phyloP scores from a whole-genome alignment of 2,329 filamentous ascomycete genomes.

The Colletotrichum spaethianum region DNA sequence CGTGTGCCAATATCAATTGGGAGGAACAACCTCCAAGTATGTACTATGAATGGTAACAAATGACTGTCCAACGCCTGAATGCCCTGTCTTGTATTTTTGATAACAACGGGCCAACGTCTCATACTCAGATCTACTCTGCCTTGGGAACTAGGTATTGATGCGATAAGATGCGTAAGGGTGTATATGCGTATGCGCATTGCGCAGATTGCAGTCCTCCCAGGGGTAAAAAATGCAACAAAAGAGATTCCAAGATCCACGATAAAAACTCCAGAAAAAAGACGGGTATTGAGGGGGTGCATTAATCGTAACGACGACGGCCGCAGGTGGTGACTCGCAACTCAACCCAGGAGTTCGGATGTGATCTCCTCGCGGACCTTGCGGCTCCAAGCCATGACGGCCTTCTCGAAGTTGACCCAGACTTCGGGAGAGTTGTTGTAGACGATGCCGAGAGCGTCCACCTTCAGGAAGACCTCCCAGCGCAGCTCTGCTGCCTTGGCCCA shows the following conservation, averaged over 20 bases:
- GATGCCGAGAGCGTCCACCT: constrained; percentile 87
- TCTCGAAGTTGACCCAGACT: constrained; percentile 87
- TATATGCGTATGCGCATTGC: constrained; percentile 20
- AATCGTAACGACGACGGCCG: constrained; percentile 40
- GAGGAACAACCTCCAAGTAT: constrained; percentile 24
- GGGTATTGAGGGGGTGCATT: constrained; percentile 41
- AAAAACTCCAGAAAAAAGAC: constrained; percentile 36
- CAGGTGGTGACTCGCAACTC: constrained; percentile 13
- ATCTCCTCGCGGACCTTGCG: constrained; percentile 87
- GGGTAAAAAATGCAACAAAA: constrained; percentile 19
- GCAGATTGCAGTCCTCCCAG: constrained; percentile 15
- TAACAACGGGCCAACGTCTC: constrained; percentile 17
- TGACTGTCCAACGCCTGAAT: constrained; percentile 18
- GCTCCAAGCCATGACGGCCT: constrained; percentile 87
- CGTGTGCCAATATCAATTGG: constrained; percentile 17
- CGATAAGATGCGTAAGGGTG: constrained; percentile 15
- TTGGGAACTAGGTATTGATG: constrained; percentile 15
- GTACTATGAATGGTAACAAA: constrained; percentile 26
- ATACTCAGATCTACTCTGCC: constrained; percentile 7
- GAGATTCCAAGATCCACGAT: constrained; percentile 9
- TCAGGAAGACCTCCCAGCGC: constrained; percentile 89
- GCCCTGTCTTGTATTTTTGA: background rate
- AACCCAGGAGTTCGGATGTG: constrained; percentile 70
- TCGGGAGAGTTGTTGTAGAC: constrained; percentile 80
- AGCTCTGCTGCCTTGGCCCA: constrained; percentile 98